Evolutionary conservation across 2,329 filamentous ascomycete genomes (phyloP).

Genomic region (Raffaelea arxii): DNA sequence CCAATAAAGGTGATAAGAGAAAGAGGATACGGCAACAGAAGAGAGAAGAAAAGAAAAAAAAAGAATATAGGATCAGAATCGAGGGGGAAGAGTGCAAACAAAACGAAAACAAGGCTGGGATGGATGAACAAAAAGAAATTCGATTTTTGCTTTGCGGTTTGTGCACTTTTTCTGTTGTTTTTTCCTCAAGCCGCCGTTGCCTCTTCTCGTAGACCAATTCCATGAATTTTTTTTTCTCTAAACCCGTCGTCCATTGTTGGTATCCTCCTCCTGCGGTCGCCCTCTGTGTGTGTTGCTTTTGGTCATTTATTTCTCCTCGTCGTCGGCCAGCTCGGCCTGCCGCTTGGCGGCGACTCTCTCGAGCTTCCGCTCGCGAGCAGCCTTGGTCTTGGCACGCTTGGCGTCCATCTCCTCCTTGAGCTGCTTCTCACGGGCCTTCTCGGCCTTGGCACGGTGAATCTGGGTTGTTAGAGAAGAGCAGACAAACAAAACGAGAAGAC

Average conservation of each 20-base stretch:
- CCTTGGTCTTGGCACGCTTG: constrained; percentile 99
- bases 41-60: not conserved
- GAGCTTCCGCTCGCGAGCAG: constrained; percentile 94
- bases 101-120: not conserved
- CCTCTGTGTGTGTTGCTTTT: not conserved
- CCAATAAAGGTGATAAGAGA: too few species aligned
- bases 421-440: constrained; percentile 91
- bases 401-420: constrained; percentile 99
- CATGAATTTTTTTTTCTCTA: not conserved
- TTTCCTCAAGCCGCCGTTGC: too few species aligned
- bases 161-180: constrained; percentile 2
- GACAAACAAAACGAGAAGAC: not conserved
- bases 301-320: constrained; percentile 36
- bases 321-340: constrained; percentile 70
- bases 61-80: not conserved
- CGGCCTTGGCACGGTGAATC: constrained; percentile 99
- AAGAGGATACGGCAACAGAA: not conserved
- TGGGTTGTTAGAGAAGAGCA: constrained; percentile 28
- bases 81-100: not conserved
- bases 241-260: not conserved
- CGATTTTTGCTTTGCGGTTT: constrained; percentile 1
- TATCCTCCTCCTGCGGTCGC: constrained; percentile 11
- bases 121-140: not conserved
- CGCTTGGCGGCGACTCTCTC: constrained; percentile 90
- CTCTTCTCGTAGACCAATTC: too few species aligned